Conservation (phyloP, 495 filamentous ascomycete species). For the Ramalina peruviana region DNA sequence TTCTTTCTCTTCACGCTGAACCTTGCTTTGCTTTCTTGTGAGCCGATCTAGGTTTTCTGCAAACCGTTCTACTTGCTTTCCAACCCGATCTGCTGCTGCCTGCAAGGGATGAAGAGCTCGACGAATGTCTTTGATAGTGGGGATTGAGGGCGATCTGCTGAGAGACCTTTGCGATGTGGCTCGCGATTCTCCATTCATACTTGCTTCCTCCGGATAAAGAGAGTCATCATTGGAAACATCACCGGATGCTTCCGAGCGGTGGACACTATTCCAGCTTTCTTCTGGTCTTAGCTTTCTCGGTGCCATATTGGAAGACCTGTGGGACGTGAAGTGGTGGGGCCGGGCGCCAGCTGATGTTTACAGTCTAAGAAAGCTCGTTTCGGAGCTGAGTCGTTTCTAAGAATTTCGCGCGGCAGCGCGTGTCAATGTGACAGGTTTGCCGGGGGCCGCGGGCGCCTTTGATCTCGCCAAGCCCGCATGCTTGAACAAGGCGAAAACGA, state of each 20-base stretch:
- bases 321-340: too few relatives aligned
- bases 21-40: conserved; percentile 8
- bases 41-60: conserved; percentile 52
- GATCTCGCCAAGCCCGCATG: too few relatives aligned
- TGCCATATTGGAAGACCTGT: neutral
- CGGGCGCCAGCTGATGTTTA: too few relatives aligned
- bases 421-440: too few relatives aligned
- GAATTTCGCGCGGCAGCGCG: too few relatives aligned
- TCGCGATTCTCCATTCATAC: conserved; percentile 7
- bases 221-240: conserved; percentile 5
- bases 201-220: conserved; percentile 5
- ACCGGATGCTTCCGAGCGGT: conserved; percentile 11
- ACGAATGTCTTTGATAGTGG: conserved; percentile 35
- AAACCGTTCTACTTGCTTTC: conserved; percentile 50
- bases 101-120: conserved; percentile 41
- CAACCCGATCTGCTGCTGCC: conserved; percentile 44
- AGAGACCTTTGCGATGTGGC: neutral
- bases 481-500: too few relatives aligned
- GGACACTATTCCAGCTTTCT: conserved; percentile 15
- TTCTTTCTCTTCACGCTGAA: neutral
- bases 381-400: too few relatives aligned
- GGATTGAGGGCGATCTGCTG: conserved; percentile 23
- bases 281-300: conserved; percentile 6
- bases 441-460: too few relatives aligned
- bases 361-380: too few relatives aligned